phyloP scores from a whole-genome alignment of 495 filamentous ascomycete genomes.

The Aspergillus leporis region DNA sequence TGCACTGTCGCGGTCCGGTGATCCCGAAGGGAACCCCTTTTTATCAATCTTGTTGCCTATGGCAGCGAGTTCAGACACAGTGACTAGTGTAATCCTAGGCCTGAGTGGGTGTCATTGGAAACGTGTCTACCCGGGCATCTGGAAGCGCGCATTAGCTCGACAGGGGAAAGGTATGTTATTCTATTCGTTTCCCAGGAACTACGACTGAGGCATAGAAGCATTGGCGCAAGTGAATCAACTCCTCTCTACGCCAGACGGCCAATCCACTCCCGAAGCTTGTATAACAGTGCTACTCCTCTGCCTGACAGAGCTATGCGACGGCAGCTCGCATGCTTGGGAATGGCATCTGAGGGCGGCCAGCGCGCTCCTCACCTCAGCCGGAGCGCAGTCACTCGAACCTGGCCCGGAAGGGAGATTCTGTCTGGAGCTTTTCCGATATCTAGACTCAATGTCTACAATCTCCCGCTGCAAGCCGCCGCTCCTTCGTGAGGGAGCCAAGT shows the following conservation, averaged over 20 bases:
- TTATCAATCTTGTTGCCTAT: constrained; percentile 27
- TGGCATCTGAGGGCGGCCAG: constrained; percentile 35
- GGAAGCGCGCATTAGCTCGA: constrained; percentile 25
- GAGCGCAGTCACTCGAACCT: constrained; percentile 18
- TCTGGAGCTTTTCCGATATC: constrained; percentile 30
- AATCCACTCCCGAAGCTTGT: constrained; percentile 28
- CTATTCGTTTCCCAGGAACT: neutral
- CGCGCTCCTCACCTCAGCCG: constrained; percentile 25
- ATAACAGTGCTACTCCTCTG: constrained; percentile 27
- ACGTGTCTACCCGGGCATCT: constrained; percentile 30
- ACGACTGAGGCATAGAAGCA: constrained; percentile 12
- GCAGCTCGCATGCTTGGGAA: constrained; percentile 29
- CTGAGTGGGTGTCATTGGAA: constrained; percentile 34
- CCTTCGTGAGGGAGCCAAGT: constrained; percentile 19
- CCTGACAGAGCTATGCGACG: constrained; percentile 30
- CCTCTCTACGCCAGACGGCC: constrained; percentile 15
- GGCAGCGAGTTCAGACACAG: constrained; percentile 26
- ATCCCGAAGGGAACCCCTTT: constrained; percentile 31
- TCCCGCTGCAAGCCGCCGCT: constrained; percentile 32
- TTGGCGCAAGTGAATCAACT: constrained; percentile 24
- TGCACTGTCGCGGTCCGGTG: constrained; percentile 26
- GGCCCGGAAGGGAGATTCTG: constrained; percentile 26
- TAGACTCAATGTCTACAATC: constrained; percentile 35
- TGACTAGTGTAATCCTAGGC: constrained; percentile 30
- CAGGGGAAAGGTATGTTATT: constrained; percentile 25